Percentiles rank a stretch among this genome's conserved stretches.
These are phyloP conservation scores for Exophiala oligosperma DNA, from an alignment of 2,329 filamentous ascomycete genomes.

Conservation along the genomic window DNA sequence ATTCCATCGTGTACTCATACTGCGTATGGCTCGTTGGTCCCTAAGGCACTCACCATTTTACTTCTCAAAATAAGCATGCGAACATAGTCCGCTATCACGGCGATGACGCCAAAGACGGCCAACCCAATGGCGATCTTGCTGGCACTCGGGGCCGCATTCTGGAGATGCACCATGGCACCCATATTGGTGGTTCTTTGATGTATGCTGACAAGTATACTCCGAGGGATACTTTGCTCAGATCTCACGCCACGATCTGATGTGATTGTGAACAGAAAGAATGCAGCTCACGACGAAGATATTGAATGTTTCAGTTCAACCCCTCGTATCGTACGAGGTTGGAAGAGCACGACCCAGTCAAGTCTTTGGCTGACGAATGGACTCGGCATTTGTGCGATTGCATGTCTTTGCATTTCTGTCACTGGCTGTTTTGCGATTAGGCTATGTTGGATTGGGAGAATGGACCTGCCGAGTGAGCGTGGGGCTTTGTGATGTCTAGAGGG, in stretches of 20 bases:
- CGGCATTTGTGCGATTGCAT: slow-evolving; percentile 9
- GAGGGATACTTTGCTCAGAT: background rate
- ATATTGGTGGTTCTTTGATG: slow-evolving; percentile 5
- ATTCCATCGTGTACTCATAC: too few species aligned
- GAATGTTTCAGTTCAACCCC: background rate
- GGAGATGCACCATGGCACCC: slow-evolving; percentile 23
- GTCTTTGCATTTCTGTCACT: background rate
- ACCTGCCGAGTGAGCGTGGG: slow-evolving; percentile 9
- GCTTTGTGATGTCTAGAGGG: background rate
- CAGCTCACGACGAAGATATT: background rate
- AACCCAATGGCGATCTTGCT: slow-evolving; percentile 19
- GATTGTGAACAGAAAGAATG: background rate
- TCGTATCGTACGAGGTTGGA: background rate
- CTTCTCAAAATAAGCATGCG: slow-evolving; percentile 31
- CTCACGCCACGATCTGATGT: background rate
- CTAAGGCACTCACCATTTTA: slow-evolving; percentile 28
- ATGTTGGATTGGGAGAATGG: slow-evolving; percentile 20
- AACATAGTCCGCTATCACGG: slow-evolving; percentile 29
- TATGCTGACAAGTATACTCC: too few species aligned
- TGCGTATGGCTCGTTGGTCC: background rate
- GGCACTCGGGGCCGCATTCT: slow-evolving; percentile 18
- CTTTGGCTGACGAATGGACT: slow-evolving; percentile 4
- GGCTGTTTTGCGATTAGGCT: slow-evolving; percentile 1
- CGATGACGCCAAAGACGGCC: slow-evolving; percentile 13
- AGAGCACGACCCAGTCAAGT: background rate